Base-by-base conservation (phyloP, 2,329 filamentous ascomycete genomes). In the Saccharata proteae region DNA sequence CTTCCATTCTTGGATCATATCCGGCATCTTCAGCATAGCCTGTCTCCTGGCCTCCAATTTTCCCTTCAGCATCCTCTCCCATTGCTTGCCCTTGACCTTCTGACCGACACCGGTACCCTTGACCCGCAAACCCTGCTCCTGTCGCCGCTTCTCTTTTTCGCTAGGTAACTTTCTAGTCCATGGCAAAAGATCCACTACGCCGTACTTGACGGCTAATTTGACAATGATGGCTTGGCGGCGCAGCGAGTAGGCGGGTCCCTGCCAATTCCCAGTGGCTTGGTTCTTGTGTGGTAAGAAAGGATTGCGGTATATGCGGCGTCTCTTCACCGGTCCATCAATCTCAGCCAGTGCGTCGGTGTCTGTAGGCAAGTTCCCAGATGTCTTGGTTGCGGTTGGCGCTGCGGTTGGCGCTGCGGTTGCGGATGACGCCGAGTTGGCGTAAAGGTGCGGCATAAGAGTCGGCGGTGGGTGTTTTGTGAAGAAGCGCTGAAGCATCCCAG, bases 11-110 rank as follows among this genome's bases (percentile, higher is more conserved):
- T 80, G 74, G 55, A 98, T 82, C 64, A 96, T 72, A 49, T 79
- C 74, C 41, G 88, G 85, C 90, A 98, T 98, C 38, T 78, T 77
- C 64, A 92, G 58, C 83, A 96, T 94, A 37, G 90, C 90, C 58
- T 82, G 72, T 69, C 80, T 80, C 61, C 85, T 77, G 63, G 81
- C 75, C 56, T 93, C 84, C 70, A 96, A 74, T 67, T 77, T 75
- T 39, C 71, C 67, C 61, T 81, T 77, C 64, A 94, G 65, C 48
- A 79, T 80, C 53, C 90, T 74, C 67, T 98, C 90, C 74, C 86
- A 82, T 46, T 75, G 69, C 60, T 94, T 88, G 57, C 90, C 90
- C 78, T 96, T 98, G 55, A 94, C 88, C 59, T 71, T 77, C 61
- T 94, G 77, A 36, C 85, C 88, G 43, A 84, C 76, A 67, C 90